Conservation (phyloP, 2,329 filamentous ascomycete species). For the Monosporascus ibericus region DNA sequence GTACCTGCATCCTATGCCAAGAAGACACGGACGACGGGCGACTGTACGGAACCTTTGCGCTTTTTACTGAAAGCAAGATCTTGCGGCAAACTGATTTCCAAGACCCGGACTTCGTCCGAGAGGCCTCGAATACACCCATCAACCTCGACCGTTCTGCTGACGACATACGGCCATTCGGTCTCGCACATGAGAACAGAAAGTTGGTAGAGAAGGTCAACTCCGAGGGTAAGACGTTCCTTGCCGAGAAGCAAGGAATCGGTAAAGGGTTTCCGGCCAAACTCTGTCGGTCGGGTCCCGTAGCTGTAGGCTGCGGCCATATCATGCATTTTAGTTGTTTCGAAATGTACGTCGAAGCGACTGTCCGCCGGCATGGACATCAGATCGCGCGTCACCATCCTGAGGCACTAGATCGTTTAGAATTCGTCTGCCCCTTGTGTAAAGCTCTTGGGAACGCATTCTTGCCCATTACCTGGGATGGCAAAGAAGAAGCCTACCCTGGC, state of each 20-base stretch:
- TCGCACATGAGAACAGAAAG: constrained; percentile 79
- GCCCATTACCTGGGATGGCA: constrained; percentile 90
- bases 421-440: constrained; percentile 95
- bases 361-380: constrained; percentile 79
- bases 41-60: constrained; percentile 88
- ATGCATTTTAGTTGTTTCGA: constrained; percentile 98
- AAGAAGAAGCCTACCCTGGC: constrained; percentile 77
- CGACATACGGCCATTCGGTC: constrained; percentile 77
- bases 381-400: constrained; percentile 94
- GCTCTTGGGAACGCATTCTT: constrained; percentile 92
- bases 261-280: constrained; percentile 75
- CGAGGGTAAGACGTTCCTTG: constrained; percentile 62
- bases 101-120: constrained; percentile 76
- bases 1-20: constrained; percentile 93
- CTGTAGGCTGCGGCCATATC: constrained; percentile 90
- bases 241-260: constrained; percentile 76
- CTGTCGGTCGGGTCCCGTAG: constrained; percentile 68
- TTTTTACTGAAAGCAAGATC: constrained; percentile 80
- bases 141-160: constrained; percentile 85
- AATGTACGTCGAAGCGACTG: constrained; percentile 78
- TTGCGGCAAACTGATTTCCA: constrained; percentile 79
- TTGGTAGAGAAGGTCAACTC: constrained; percentile 70
- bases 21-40: constrained; percentile 88
- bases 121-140: constrained; percentile 70
- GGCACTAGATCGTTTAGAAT: constrained; percentile 70